Percentiles rank a stretch among this genome's conserved stretches.
Conservation (phyloP, 202 grass and related monocot species). For the Carex arenaria region DNA sequence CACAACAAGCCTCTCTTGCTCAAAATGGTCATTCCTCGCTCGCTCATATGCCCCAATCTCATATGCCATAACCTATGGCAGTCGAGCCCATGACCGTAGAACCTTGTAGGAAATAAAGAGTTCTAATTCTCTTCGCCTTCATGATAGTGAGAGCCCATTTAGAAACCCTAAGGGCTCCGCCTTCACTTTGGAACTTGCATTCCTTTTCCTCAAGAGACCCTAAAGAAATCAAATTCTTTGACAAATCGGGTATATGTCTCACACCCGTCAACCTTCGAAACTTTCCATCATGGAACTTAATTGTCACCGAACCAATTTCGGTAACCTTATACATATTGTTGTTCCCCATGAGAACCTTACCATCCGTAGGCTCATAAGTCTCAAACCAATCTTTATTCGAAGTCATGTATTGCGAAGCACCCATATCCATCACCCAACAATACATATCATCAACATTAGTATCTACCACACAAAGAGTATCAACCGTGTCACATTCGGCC, state of each 20-base stretch:
- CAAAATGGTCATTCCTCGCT: not conserved
- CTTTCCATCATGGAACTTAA: too few species aligned
- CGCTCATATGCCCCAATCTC: not conserved
- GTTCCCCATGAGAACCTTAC: too few species aligned
- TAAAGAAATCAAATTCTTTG: too few species aligned
- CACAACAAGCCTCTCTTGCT: not conserved
- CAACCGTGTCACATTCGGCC: not conserved
- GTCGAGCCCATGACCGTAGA: not conserved
- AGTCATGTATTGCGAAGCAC: not conserved
- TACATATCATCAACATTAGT: not conserved
- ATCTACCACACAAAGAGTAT: not conserved
- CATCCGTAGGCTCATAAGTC: not conserved
- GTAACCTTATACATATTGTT: too few species aligned
- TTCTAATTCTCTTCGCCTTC: not conserved
- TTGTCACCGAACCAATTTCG: too few species aligned
- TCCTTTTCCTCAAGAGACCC: not conserved
- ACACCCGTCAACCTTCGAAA: too few species aligned
- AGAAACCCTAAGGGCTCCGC: not conserved
- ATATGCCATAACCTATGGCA: not conserved
- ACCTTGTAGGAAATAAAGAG: not conserved
- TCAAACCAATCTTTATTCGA: slow-evolving; percentile 15
- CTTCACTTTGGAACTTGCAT: not conserved
- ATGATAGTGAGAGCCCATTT: not conserved
- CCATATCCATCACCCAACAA: not conserved
- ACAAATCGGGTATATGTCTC: too few species aligned